These are phyloP conservation scores for Phyllosticta paracitricarpa DNA, from an alignment of 2,329 filamentous ascomycete genomes.

Conservation along the genomic window DNA sequence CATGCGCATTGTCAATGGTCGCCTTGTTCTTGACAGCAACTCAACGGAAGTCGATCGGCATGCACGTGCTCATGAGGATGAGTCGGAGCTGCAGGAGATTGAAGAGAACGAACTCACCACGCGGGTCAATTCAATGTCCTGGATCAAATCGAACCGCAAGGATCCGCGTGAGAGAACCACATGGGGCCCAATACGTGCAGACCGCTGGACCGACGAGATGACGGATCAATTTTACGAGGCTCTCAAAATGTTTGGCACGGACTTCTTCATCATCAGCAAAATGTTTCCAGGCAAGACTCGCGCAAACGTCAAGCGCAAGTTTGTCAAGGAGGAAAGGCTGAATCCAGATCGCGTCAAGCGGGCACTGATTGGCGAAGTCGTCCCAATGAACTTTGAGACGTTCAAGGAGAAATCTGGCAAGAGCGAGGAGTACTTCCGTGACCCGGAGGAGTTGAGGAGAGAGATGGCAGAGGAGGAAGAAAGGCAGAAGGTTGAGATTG, in stretches of 20 bases:
- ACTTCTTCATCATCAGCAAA: conserved; percentile 69
- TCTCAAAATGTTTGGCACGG: conserved; percentile 67
- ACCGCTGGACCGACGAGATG: conserved; percentile 55
- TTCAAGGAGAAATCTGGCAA: conserved; percentile 30
- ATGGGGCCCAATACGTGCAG: conserved; percentile 6
- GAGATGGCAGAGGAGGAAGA: conserved; percentile 19
- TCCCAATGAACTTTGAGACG: conserved; percentile 30
- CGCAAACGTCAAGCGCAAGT: conserved; percentile 71
- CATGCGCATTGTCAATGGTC: conserved; percentile 59
- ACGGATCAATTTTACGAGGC: conserved; percentile 70
- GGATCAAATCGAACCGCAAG: conserved; percentile 50
- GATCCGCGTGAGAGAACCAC: conserved; percentile 36
- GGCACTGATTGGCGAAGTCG: conserved; percentile 42
- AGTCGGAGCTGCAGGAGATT: conserved; percentile 48
- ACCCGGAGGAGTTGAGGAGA: conserved; percentile 25
- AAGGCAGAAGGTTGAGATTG: conserved; percentile 26
- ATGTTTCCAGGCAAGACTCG: conserved; percentile 66
- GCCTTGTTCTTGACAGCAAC: conserved; percentile 60
- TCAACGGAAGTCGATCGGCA: conserved; percentile 61
- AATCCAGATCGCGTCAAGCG: conserved; percentile 54
- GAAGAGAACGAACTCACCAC: conserved; percentile 73
- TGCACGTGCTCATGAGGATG: conserved; percentile 47
- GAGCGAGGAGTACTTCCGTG: conserved; percentile 27
- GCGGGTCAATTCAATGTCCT: conserved; percentile 59
- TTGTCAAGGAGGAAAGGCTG: conserved; percentile 65